Evolutionary conservation across 192 early-diverging fungal genomes (phyloP).

Genomic region (Tieghemiomyces parasiticus): DNA sequence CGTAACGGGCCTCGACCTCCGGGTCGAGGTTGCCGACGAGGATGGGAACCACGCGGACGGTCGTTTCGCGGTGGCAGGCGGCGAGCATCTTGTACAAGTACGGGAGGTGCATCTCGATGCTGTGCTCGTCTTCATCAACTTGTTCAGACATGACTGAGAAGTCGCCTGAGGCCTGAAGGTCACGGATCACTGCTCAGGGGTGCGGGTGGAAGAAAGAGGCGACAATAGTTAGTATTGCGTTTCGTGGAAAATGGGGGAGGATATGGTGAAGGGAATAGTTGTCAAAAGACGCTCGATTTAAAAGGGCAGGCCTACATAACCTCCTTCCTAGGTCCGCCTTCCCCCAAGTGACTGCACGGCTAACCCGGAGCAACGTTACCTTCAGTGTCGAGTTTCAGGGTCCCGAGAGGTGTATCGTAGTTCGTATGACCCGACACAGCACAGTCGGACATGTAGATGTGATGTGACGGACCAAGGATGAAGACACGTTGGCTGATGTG

Average conservation of each 20-base stretch:
- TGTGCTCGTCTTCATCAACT: slow-evolving; percentile 88
- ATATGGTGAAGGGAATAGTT: neutral
- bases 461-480: slow-evolving; percentile 88
- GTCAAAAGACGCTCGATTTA: neutral
- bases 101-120: slow-evolving; percentile 94
- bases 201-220: neutral
- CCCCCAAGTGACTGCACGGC: neutral
- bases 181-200: slow-evolving; percentile 52
- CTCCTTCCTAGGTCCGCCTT: neutral
- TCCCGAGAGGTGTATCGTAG: slow-evolving; percentile 82
- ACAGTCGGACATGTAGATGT: slow-evolving; percentile 64
- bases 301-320: neutral
- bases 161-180: slow-evolving; percentile 41
- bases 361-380: slow-evolving; percentile 18
- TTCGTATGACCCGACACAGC: slow-evolving; percentile 52
- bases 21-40: slow-evolving; percentile 63
- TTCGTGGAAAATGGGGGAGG: neutral
- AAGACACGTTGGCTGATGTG: slow-evolving; percentile 69
- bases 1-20: slow-evolving; percentile 47
- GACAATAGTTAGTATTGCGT: neutral
- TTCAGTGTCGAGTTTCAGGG: slow-evolving; percentile 52
- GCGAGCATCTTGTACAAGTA: slow-evolving; percentile 74
- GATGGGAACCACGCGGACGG: slow-evolving; percentile 72
- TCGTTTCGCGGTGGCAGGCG: no score
- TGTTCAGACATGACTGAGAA: slow-evolving; percentile 49